A percentile compares a stretch with the other conserved stretches of the same genome.
Conservation (phyloP, 2,329 filamentous ascomycete genomes). For the Cytospora piceae region DNA sequence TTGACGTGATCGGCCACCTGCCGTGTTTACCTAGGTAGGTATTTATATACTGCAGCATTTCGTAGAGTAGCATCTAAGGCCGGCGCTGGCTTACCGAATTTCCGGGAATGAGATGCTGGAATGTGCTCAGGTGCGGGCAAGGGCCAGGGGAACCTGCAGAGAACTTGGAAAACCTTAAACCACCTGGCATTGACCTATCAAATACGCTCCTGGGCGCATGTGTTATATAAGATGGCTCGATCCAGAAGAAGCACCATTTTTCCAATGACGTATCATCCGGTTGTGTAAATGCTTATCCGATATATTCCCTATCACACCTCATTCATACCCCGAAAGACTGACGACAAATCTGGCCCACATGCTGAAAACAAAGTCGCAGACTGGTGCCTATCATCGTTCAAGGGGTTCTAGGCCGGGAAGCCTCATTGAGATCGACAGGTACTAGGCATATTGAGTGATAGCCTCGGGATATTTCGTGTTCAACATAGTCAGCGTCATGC, state of each 20-base stretch:
- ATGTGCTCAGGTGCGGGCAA: background rate
- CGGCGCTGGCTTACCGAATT: background rate
- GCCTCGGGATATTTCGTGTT: too few relatives aligned
- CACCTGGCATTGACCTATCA: slow-evolving; percentile 22
- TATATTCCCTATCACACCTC: too few relatives aligned
- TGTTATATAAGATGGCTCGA: background rate
- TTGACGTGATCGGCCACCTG: slow-evolving; percentile 7
- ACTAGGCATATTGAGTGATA: background rate
- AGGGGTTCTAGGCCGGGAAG: background rate
- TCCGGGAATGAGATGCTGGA: slow-evolving; percentile 9
- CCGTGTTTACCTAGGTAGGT: slow-evolving; percentile 1
- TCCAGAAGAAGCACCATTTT: too few relatives aligned
- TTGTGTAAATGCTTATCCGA: too few relatives aligned
- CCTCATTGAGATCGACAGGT: background rate
- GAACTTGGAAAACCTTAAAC: background rate
- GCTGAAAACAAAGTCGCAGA: background rate
- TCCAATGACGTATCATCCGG: too few relatives aligned
- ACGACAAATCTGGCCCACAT: background rate
- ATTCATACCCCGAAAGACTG: background rate
- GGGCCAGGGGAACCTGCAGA: background rate
- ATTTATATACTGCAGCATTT: background rate
- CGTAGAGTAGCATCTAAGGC: background rate
- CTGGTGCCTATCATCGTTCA: background rate
- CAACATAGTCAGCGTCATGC: too few relatives aligned
- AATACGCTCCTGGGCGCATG: background rate